Evolutionary conservation across 768 basidiomycete species (phyloP).

Genomic region (Macrolepiota albuminosa): DNA sequence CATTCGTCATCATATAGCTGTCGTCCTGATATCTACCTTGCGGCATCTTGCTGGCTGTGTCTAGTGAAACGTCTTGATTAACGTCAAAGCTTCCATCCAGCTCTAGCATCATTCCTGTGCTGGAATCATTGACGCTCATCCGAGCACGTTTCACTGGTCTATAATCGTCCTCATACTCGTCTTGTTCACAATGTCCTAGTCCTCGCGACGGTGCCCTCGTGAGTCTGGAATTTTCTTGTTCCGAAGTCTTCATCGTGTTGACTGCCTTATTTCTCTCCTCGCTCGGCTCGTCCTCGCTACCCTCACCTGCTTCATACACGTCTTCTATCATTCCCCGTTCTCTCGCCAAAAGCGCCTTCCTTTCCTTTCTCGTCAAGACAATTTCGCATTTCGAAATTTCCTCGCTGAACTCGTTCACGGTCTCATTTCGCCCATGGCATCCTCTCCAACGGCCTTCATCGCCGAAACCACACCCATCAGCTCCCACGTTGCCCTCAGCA

Average conservation of each 20-base stretch:
- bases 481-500: not conserved
- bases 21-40: not conserved
- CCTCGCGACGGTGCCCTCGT: not conserved
- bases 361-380: slow-evolving; percentile 38
- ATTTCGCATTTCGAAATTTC: slow-evolving; percentile 24
- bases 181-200: not conserved
- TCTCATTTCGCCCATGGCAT: not conserved
- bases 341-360: slow-evolving; percentile 17
- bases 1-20: not conserved
- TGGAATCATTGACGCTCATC: slow-evolving; percentile 19
- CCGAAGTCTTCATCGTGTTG: not conserved
- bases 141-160: slow-evolving; percentile 17
- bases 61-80: not conserved
- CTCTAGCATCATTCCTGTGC: slow-evolving; percentile 14
- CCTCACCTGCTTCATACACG: not conserved
- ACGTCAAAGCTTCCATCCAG: slow-evolving; percentile 6
- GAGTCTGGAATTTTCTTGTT: not conserved
- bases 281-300: not conserved
- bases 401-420: slow-evolving; percentile 3
- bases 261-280: not conserved
- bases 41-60: not conserved
- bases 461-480: slow-evolving; percentile 1
- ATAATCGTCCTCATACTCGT: not conserved
- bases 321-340: slow-evolving; percentile 5
- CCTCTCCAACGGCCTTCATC: slow-evolving; percentile 7